Evolutionary conservation across 495 filamentous ascomycete species (phyloP), one percentile per base, ranked within the genome.

Genomic region (Penicillium samsonianum): DNA sequence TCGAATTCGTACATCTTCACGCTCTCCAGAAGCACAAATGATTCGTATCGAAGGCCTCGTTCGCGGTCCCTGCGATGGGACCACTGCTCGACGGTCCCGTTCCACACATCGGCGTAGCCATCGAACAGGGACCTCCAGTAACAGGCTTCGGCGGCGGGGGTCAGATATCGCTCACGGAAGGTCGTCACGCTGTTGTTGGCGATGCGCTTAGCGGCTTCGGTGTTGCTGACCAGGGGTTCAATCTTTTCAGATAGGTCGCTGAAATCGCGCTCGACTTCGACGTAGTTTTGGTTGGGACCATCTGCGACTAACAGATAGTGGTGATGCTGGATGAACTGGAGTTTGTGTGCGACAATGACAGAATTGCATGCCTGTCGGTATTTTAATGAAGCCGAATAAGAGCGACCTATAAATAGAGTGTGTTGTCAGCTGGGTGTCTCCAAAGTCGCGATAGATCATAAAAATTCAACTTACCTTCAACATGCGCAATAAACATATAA

Each of bases 291-390:
- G 2, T 82, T 62, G 6, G 81, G 76, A 0, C 85, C 85, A 8
- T 64, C 63, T 23, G 73, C 53, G 0, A 75, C 57, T 6, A 78
- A 59, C n/a, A 76, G 67, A 23, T 73, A 72, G 40, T 77, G 71
- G 55, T 78, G 76, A 20, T 75, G 75, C 51, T 80, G 74, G 47
- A 73, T 75, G 60, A 71, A 79, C 38, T 75, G 72, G n/a, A 79
- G 68, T 53, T 72, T 68, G 31, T 80, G 75, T 9, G 76, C 70
- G 38, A 88, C 75, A 46, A 85, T 76, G 20, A 87, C 83, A 17
- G 77, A 81, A 38, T 78, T 71, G 68, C 85, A 88, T 28, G 82
- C 80, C 57, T 84, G 83, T 37, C 82, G 76, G 65, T 85, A 86
- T 65, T 82, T 82, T 11, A 82, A 71, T 10, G 79, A 77, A 28